A percentile compares a stretch with the other conserved stretches of the same genome.
These are phyloP conservation scores for Sinapis alba DNA, from an alignment of 441 rosid genomes.

Conservation along the genomic window DNA sequence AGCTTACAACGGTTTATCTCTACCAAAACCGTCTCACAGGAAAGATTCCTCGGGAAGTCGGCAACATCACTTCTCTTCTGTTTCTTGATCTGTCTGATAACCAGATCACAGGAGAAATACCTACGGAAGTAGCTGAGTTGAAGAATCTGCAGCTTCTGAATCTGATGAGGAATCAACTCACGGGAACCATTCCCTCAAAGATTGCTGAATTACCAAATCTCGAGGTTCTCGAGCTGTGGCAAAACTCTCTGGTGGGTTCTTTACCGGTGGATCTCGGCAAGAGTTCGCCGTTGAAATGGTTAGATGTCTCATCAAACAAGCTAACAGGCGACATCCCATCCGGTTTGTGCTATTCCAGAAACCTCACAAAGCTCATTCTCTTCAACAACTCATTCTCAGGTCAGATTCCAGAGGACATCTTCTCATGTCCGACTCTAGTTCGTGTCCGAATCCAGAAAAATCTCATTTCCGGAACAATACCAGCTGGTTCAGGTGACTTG, in stretches of 20 bases:
- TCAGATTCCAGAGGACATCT: slow-evolving; percentile 52
- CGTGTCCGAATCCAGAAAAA: slow-evolving; percentile 81
- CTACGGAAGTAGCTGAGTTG: slow-evolving; percentile 51
- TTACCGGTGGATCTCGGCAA: slow-evolving; percentile 64
- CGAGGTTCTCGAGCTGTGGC: slow-evolving; percentile 75
- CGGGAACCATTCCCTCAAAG: slow-evolving; percentile 54
- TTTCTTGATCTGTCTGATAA: slow-evolving; percentile 76
- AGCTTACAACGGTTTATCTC: slow-evolving; percentile 64
- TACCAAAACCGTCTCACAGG: slow-evolving; percentile 65
- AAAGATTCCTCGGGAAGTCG: slow-evolving; percentile 63
- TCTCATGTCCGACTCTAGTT: slow-evolving; percentile 60
- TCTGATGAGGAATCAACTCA: slow-evolving; percentile 70
- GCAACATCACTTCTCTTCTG: slow-evolving; percentile 53
- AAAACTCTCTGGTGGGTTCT: slow-evolving; percentile 64
- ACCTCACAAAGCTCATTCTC: slow-evolving; percentile 81
- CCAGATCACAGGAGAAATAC: slow-evolving; percentile 67
- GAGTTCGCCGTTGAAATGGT: slow-evolving; percentile 62
- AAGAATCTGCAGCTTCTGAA: slow-evolving; percentile 66
- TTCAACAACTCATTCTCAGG: slow-evolving; percentile 78
- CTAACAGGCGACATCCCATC: slow-evolving; percentile 69
- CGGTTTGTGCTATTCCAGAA: slow-evolving; percentile 59
- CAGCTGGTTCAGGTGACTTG: slow-evolving; percentile 67
- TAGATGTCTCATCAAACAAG: slow-evolving; percentile 76
- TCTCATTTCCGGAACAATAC: slow-evolving; percentile 66
- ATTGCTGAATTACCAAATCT: slow-evolving; percentile 61